phyloP scores from a whole-genome alignment of 1,284 basidiomycete genomes.

The Acaromyces ingoldii region DNA sequence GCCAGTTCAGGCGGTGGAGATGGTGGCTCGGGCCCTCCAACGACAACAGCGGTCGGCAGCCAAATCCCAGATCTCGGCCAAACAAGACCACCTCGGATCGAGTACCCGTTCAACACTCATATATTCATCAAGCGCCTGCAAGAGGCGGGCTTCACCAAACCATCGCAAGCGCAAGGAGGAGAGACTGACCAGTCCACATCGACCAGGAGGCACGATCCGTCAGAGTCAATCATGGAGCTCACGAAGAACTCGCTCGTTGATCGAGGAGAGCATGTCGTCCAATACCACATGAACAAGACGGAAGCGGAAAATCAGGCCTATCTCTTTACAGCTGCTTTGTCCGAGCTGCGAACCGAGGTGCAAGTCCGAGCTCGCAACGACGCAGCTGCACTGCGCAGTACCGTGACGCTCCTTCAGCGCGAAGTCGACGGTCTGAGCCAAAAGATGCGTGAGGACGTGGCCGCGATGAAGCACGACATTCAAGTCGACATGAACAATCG shows the following conservation, averaged over 20 bases:
- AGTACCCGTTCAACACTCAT: slow-evolving; percentile 46
- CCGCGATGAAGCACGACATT: slow-evolving; percentile 84
- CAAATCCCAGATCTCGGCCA: neutral
- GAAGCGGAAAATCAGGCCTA: slow-evolving; percentile 93
- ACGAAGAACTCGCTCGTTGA: slow-evolving; percentile 74
- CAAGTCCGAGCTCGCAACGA: slow-evolving; percentile 80
- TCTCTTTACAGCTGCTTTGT: slow-evolving; percentile 85
- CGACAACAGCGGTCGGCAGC: no score
- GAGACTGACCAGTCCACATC: neutral
- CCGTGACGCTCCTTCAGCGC: slow-evolving; percentile 70
- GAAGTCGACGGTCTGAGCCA: slow-evolving; percentile 82
- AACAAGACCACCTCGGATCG: neutral
- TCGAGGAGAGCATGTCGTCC: slow-evolving; percentile 67
- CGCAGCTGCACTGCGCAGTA: slow-evolving; percentile 69
- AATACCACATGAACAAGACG: slow-evolving; percentile 71
- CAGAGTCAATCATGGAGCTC: slow-evolving; percentile 68
- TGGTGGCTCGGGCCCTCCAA: slow-evolving; percentile 1
- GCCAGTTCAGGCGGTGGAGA: neutral
- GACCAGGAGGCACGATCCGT: slow-evolving; percentile 37
- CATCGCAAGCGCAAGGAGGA: slow-evolving; percentile 10
- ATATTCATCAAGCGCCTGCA: slow-evolving; percentile 38
- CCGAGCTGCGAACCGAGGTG: slow-evolving; percentile 82
- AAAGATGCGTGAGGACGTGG: slow-evolving; percentile 90
- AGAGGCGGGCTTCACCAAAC: slow-evolving; percentile 27
- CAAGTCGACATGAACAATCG: slow-evolving; percentile 93